These are phyloP conservation scores for Globisporangium cystogenes DNA, from an alignment of 352 stramenopile genomes.

Conservation along the genomic window DNA sequence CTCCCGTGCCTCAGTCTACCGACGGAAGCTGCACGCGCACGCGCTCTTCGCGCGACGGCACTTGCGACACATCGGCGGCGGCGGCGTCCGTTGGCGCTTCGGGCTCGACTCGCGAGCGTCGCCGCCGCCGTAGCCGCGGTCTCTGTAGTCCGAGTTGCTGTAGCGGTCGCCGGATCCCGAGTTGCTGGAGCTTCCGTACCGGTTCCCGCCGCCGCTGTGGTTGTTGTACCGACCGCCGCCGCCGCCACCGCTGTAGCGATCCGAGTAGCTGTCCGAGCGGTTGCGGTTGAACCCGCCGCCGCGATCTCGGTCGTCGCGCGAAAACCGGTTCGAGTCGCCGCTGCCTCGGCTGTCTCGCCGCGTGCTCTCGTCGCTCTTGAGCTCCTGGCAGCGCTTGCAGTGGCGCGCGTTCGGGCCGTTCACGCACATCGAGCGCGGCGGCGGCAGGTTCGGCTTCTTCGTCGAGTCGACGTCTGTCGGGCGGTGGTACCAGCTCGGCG, in stretches of 20 bases:
- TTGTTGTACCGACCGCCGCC: conserved; percentile 18
- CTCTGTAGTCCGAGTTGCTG: conserved; percentile 14
- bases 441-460: conserved; percentile 53
- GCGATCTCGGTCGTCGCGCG: conserved; percentile 17
- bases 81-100: conserved; percentile 24
- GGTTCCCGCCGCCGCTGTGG: conserved; percentile 10
- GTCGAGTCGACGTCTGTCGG: conserved; percentile 45
- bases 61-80: conserved; percentile 38
- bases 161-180: conserved; percentile 21
- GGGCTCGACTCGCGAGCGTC: conserved; percentile 25
- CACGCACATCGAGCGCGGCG: conserved; percentile 50
- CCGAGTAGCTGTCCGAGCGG: conserved; percentile 9
- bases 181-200: conserved; percentile 5
- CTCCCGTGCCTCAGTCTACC: conserved; percentile 4
- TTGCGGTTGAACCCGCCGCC: conserved; percentile 2
- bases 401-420: conserved; percentile 43
- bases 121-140: conserved; percentile 24
- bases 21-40: conserved; percentile 48
- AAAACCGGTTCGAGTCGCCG: conserved; percentile 11
- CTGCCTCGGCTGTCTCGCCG: conserved; percentile 16
- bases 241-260: background rate
- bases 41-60: conserved; percentile 45
- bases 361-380: conserved; percentile 51
- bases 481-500: conserved; percentile 59
- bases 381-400: conserved; percentile 66